Evolutionary conservation across 2,329 filamentous ascomycete genomes (phyloP), one percentile per base, ranked within the genome.

Genomic region (Exophiala lecanii-corni): DNA sequence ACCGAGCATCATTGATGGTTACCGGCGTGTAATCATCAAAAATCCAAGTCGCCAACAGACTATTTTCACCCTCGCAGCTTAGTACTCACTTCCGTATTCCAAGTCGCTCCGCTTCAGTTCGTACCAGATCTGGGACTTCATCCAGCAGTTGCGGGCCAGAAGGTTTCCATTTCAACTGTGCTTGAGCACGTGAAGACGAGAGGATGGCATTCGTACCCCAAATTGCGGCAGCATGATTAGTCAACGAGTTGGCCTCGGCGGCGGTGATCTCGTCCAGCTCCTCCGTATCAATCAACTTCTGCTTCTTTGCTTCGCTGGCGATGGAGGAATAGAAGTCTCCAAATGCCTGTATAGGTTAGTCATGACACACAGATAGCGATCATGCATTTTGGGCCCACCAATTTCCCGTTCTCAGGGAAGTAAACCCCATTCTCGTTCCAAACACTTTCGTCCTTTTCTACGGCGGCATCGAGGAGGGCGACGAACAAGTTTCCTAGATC

Each of bases 401-500:
- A 34, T 9, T 23, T 39, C 1, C 46, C 56, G 30, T 49, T 50
- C 9, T 52, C 56, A 3, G 50, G 53, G 2, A 70, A 53, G 41
- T 68, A 70, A 10, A 70, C 38, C 0, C 66, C 67, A n/a, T 67
- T 51, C 25, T 60, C 48, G 6, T 64, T 62, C 68, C 69, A 71
- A 1, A 64, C 23, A 2, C 52, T 43, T 2, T 49, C 51, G 9
- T 55, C 43, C 5, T 49, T 53, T 9, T 54, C 46, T 0, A 49
- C 47, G 0, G 71, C 70, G 2, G 73, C 70, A 30, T 71, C 68
- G 6, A 73, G 67, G 13, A 78, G 65, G 35, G 57, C 57, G 34
- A 65, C 57, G 41, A 72, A 69, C 37, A 76, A 58, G 5, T 57
- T 57, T 5, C 63, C 62, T n/a, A 78, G 59, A 53, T 76, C 73